A percentile compares a stretch with the other conserved stretches of the same genome.
phyloP scores from a whole-genome alignment of 129 eudicot species.

The Artemisia argyi region DNA sequence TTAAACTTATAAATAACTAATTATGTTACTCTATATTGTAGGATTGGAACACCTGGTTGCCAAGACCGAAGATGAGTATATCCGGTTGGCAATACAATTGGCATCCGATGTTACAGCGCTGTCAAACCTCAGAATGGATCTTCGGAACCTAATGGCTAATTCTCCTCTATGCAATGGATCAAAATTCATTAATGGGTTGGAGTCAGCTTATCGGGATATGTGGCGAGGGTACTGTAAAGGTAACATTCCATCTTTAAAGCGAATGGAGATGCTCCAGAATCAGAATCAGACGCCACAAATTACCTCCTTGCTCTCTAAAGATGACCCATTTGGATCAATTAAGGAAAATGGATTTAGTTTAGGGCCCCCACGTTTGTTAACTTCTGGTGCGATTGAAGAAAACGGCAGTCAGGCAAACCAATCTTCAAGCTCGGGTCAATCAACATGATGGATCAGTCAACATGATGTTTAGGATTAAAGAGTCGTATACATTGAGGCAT shows the following conservation, averaged over 20 bases:
- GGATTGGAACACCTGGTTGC: conserved; percentile 79
- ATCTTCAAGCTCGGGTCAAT: conserved; percentile 24
- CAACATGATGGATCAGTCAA: conserved; percentile 32
- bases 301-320: conserved; percentile 30
- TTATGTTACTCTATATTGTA: conserved; percentile 26
- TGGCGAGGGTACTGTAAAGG: conserved; percentile 84
- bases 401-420: conserved; percentile 38
- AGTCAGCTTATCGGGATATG: conserved; percentile 69
- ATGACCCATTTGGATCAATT: conserved; percentile 30
- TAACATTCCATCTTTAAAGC: conserved; percentile 71
- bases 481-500: conserved; percentile 13
- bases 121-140: conserved; percentile 67
- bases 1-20: no score
- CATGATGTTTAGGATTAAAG: conserved; percentile 23
- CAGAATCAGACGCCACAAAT: conserved; percentile 39
- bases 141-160: conserved; percentile 78
- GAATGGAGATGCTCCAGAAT: conserved; percentile 51
- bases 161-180: conserved; percentile 87
- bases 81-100: conserved; percentile 63
- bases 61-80: conserved; percentile 84
- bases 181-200: conserved; percentile 62
- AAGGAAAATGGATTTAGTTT: conserved; percentile 56
- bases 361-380: conserved; percentile 29
- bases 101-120: conserved; percentile 75
- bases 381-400: conserved; percentile 32